phyloP scores from a whole-genome alignment of 345 rosid genomes.

The Hibiscus syriacus region DNA sequence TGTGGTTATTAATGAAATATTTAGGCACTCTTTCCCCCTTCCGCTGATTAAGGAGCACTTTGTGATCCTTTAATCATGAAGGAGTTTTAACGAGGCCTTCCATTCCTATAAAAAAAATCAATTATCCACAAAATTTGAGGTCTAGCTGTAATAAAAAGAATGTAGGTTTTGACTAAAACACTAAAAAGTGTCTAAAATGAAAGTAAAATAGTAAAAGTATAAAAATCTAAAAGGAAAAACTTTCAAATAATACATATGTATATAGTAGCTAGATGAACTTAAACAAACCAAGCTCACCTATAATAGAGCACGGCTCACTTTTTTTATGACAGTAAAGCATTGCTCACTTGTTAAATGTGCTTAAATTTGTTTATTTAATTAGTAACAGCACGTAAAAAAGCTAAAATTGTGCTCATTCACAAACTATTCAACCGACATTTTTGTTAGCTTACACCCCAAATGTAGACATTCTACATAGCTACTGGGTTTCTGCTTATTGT shows the following conservation, averaged over 20 bases:
- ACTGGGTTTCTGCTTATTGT: not conserved
- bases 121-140: not conserved
- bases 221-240: not conserved
- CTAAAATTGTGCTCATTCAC: not conserved
- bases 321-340: no score
- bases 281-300: not conserved
- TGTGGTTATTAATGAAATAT: no score
- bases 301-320: not conserved
- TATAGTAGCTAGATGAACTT: not conserved
- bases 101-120: no score
- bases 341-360: no score
- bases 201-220: not conserved
- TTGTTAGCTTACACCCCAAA: not conserved
- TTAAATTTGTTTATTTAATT: not conserved
- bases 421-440: not conserved
- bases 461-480: not conserved
- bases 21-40: no score
- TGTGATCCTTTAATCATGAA: no score
- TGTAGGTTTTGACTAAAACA: not conserved
- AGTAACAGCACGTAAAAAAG: not conserved
- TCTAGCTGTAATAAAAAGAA: not conserved
- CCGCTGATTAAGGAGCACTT: no score
- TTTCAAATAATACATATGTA: not conserved
- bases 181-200: not conserved
- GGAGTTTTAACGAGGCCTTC: no score